These are phyloP conservation scores for Pholiota adiposa DNA, from an alignment of 1,284 basidiomycete species.

Conservation along the genomic window DNA sequence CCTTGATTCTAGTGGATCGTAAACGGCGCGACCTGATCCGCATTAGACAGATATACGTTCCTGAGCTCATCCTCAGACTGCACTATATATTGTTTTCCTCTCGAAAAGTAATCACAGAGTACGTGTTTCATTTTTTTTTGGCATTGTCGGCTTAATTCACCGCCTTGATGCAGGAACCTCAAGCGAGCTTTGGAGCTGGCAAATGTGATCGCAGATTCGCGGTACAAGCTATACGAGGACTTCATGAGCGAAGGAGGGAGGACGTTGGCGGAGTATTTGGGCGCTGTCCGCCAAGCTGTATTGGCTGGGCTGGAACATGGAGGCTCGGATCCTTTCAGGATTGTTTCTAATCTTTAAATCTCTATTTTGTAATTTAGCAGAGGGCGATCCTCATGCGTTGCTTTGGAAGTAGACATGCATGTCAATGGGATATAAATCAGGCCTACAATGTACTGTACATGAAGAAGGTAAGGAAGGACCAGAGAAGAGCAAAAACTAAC, in stretches of 20 bases:
- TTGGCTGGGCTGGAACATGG: constrained; percentile 73
- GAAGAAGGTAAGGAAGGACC: background rate
- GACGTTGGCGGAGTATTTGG: constrained; percentile 70
- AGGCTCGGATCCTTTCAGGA: constrained; percentile 72
- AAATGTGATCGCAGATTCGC: constrained; percentile 88
- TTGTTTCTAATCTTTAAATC: constrained; percentile 23
- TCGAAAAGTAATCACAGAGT: constrained; percentile 69
- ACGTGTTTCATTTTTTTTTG: constrained; percentile 40
- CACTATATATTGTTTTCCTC: constrained; percentile 79
- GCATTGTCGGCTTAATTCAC: background rate
- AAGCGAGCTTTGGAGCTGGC: constrained; percentile 78
- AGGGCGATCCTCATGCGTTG: background rate
- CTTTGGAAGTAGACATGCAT: background rate
- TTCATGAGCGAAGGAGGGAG: constrained; percentile 68
- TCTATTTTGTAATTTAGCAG: background rate
- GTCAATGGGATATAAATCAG: background rate
- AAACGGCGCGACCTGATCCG: constrained; percentile 73
- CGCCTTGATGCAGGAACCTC: constrained; percentile 65
- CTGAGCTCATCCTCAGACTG: constrained; percentile 87
- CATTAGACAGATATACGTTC: constrained; percentile 89
- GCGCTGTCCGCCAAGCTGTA: constrained; percentile 70
- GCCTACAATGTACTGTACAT: background rate
- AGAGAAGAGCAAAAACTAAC: background rate
- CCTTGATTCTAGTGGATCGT: constrained; percentile 47
- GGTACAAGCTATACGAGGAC: constrained; percentile 87